Evolutionary conservation across 805 yeast genomes (phyloP).

Genomic region (Metschnikowia noctiluminum): DNA sequence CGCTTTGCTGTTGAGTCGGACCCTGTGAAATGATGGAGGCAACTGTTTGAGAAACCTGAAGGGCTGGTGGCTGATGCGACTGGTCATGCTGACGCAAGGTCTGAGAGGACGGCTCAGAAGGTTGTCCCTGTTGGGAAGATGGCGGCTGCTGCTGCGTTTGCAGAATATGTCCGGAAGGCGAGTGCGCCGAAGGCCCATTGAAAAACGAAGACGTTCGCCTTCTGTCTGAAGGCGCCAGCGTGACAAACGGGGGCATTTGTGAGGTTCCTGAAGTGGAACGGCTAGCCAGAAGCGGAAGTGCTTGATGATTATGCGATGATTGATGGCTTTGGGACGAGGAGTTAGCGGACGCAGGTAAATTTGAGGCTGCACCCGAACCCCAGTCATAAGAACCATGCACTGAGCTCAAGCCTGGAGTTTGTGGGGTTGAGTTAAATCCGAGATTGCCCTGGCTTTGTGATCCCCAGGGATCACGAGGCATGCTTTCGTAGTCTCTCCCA

Average conservation of each 20-base stretch:
- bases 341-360: slow-evolving; percentile 1
- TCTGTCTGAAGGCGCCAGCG: slow-evolving; percentile 28
- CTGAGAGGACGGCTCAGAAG: neutral
- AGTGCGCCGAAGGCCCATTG: slow-evolving; percentile 23
- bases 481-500: slow-evolving; percentile 44
- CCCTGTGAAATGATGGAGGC: slow-evolving; percentile 19
- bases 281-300: neutral
- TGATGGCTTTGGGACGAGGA: slow-evolving; percentile 8
- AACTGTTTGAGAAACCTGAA: slow-evolving; percentile 12
- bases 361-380: slow-evolving; percentile 9
- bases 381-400: slow-evolving; percentile 16
- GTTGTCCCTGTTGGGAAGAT: slow-evolving; percentile 1
- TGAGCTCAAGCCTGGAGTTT: slow-evolving; percentile 32
- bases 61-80: neutral
- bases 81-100: slow-evolving; percentile 8
- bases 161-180: slow-evolving; percentile 4
- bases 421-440: slow-evolving; percentile 32
- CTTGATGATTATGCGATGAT: neutral
- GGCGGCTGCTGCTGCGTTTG: slow-evolving; percentile 5
- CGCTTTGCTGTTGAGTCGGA: slow-evolving; percentile 12
- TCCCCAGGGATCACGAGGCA: slow-evolving; percentile 48
- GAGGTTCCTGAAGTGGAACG: slow-evolving; percentile 3
- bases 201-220: slow-evolving; percentile 55
- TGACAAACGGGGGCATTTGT: slow-evolving; percentile 1
- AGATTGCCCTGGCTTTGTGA: slow-evolving; percentile 13